phyloP scores from a whole-genome alignment of 441 rosid genomes.

The Jatropha podagrica region DNA sequence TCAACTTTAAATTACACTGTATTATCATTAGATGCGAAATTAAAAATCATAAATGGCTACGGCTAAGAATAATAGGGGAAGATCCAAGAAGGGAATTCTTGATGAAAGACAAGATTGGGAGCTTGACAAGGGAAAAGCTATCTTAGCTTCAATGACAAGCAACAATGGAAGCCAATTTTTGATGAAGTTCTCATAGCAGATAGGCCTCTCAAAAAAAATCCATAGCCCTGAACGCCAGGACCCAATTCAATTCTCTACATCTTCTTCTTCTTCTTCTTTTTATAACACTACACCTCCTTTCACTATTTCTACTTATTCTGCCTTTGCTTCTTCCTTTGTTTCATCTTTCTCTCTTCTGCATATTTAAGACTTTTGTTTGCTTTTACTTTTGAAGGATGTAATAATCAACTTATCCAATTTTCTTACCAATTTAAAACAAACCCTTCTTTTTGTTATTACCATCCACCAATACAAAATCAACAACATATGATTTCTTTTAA shows the following conservation, averaged over 20 bases:
- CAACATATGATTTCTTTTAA: constrained; percentile 46
- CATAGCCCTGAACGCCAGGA: constrained; percentile 57
- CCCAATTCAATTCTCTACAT: constrained; percentile 26
- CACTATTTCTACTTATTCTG: constrained; percentile 20
- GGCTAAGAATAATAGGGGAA: constrained; percentile 42
- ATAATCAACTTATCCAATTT: constrained; percentile 29
- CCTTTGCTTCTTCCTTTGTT: constrained; percentile 18
- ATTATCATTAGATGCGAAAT: too few species aligned
- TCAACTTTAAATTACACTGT: too few species aligned
- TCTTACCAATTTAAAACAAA: constrained; percentile 35
- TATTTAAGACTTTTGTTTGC: constrained; percentile 50
- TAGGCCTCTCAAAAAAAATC: constrained; percentile 65
- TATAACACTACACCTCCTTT: constrained; percentile 21
- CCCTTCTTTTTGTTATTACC: constrained; percentile 31
- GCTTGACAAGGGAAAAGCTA: constrained; percentile 38
- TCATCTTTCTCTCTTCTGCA: constrained; percentile 32
- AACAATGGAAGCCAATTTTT: constrained; percentile 52
- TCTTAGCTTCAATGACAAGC: constrained; percentile 35
- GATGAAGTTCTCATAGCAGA: constrained; percentile 55
- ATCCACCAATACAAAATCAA: constrained; percentile 38
- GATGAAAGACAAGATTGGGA: constrained; percentile 33
- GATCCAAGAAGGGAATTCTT: constrained; percentile 45
- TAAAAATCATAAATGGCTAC: too few species aligned
- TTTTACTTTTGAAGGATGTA: constrained; percentile 50
- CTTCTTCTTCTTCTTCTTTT: not conserved